phyloP scores from a whole-genome alignment of 2,329 filamentous ascomycete species.

The Xylariaceae sp. region DNA sequence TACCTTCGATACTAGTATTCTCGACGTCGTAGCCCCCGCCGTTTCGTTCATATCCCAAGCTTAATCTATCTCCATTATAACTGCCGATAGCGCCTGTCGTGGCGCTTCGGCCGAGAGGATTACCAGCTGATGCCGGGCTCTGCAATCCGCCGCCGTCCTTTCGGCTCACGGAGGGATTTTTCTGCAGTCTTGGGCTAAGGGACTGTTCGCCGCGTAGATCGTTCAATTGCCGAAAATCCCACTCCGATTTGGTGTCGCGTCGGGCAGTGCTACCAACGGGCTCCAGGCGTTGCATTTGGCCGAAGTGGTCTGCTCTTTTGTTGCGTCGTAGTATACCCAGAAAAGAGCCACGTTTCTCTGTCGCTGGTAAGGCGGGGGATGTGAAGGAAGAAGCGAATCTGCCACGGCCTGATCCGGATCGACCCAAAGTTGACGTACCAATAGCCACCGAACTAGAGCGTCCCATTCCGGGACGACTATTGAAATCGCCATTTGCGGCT shows the following conservation, averaged over 20 bases:
- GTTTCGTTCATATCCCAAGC: conserved; percentile 30
- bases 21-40: conserved; percentile 9
- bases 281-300: conserved; percentile 52
- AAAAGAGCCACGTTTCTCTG: conserved; percentile 45
- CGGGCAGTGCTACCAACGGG: conserved; percentile 55
- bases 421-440: conserved; percentile 30
- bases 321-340: conserved; percentile 61
- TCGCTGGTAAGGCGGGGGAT: conserved; percentile 28
- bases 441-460: conserved; percentile 28
- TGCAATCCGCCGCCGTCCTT: conserved; percentile 48
- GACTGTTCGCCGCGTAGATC: conserved; percentile 38
- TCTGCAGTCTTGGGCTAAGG: conserved; percentile 43
- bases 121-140: conserved; percentile 32
- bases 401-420: conserved; percentile 29
- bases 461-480: conserved; percentile 10
- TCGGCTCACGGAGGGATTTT: conserved; percentile 38
- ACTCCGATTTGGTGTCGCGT: conserved; percentile 59
- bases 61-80: conserved; percentile 25
- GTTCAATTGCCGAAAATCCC: conserved; percentile 51
- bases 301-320: conserved; percentile 47
- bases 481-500: conserved; percentile 15
- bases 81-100: conserved; percentile 12
- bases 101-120: conserved; percentile 20
- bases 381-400: conserved; percentile 18
- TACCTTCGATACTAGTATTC: conserved; percentile 26